These are phyloP conservation scores for Citrus unshiu DNA, from an alignment of 345 rosid species.

Conservation along the genomic window DNA sequence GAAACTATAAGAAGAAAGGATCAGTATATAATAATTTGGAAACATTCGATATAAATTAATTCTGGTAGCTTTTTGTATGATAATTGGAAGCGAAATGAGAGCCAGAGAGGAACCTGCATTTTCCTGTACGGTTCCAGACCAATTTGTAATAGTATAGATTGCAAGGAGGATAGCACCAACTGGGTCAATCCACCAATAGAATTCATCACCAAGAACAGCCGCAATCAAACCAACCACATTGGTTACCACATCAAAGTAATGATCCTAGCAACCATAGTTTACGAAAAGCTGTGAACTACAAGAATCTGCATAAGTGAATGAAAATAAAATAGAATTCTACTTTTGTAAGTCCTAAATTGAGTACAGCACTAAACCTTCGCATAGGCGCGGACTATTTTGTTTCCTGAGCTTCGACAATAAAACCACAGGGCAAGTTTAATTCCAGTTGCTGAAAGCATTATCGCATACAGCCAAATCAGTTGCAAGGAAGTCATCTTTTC, in stretches of 20 bases:
- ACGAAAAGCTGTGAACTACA: neutral
- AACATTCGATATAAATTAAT: neutral
- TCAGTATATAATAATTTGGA: neutral
- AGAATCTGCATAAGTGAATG: neutral
- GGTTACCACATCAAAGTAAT: slow-evolving; percentile 28
- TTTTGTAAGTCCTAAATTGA: neutral
- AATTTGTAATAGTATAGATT: slow-evolving; percentile 21
- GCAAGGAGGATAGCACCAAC: slow-evolving; percentile 27
- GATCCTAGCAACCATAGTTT: slow-evolving; percentile 13
- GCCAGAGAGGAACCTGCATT: slow-evolving; percentile 9
- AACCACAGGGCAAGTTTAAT: slow-evolving; percentile 24
- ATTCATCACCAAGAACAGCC: slow-evolving; percentile 22
- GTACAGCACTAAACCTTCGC: slow-evolving; percentile 9
- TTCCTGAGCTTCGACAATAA: slow-evolving; percentile 25
- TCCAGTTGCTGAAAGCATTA: slow-evolving; percentile 20
- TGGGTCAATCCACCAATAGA: slow-evolving; percentile 34
- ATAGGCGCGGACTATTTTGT: slow-evolving; percentile 25
- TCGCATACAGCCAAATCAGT: slow-evolving; percentile 7
- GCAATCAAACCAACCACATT: slow-evolving; percentile 26
- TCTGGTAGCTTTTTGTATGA: neutral
- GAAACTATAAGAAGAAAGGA: slow-evolving; percentile 8
- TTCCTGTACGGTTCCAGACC: slow-evolving; percentile 28
- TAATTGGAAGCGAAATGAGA: neutral
- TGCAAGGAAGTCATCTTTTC: slow-evolving; percentile 1
- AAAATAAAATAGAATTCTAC: neutral